Percentiles rank a stretch among this genome's conserved stretches.
Conservation (phyloP, 2,329 filamentous ascomycete species). For the Aspergillus ustus region DNA sequence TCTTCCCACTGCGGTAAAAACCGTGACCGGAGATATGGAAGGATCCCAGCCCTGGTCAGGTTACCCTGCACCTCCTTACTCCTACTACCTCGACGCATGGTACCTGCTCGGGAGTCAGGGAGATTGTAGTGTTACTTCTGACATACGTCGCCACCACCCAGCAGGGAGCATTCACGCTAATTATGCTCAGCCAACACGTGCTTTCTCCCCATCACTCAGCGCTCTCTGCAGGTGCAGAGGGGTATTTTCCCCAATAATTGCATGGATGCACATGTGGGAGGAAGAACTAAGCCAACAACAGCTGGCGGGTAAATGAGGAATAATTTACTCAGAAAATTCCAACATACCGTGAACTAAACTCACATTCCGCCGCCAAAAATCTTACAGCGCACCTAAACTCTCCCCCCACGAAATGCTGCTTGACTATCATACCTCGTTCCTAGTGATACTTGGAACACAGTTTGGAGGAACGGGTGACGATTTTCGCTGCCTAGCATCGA, state of each 20-base stretch:
- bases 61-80: background rate
- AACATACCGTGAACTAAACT: background rate
- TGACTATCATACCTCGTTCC: slow-evolving; percentile 6
- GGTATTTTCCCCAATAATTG: background rate
- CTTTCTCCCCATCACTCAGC: background rate
- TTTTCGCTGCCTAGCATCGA: slow-evolving; percentile 7
- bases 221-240: background rate
- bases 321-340: background rate
- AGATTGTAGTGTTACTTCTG: background rate
- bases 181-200: slow-evolving; percentile 5
- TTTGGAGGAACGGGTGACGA: background rate
- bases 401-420: slow-evolving; percentile 8
- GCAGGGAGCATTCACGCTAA: background rate
- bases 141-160: background rate
- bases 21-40: slow-evolving; percentile 3
- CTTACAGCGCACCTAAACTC: background rate
- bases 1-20: background rate
- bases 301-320: background rate
- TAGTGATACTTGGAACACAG: background rate
- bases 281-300: background rate
- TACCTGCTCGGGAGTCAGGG: slow-evolving; percentile 14
- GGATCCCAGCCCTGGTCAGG: slow-evolving; percentile 11
- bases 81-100: slow-evolving; percentile 1
- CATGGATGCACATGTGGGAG: background rate
- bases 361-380: background rate